Evolutionary conservation across 306 rosid genomes (phyloP).

Genomic region (Casuarina cunninghamiana): DNA sequence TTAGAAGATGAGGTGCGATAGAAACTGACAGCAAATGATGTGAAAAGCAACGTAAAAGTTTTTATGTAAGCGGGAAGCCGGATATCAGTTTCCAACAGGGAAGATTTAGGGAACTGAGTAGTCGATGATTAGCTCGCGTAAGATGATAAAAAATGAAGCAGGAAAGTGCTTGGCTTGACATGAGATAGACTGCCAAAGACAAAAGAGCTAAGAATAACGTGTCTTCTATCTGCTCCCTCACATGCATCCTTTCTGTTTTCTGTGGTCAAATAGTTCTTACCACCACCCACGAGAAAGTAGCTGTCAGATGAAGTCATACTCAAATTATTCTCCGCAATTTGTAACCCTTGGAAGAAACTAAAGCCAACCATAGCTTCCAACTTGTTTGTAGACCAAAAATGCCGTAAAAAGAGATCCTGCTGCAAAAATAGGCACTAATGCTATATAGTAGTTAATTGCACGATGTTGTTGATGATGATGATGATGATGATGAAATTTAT

Average conservation of each 20-base stretch:
- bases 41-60: conserved; percentile 19
- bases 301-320: background rate
- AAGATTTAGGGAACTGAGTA: conserved; percentile 4
- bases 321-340: background rate
- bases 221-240: background rate
- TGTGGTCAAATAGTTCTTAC: background rate
- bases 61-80: conserved; percentile 10
- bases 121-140: background rate
- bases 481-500: too few species aligned
- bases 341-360: background rate
- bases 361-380: background rate
- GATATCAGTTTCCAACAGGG: conserved; percentile 14
- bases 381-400: too few species aligned
- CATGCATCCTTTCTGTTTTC: background rate
- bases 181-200: too few species aligned
- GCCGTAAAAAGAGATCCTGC: too few species aligned
- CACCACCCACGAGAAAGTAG: too few species aligned
- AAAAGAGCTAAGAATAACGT: too few species aligned
- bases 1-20: conserved; percentile 23
- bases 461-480: too few species aligned
- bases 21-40: conserved; percentile 27
- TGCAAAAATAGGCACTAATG: too few species aligned
- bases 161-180: background rate
- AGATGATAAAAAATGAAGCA: background rate
- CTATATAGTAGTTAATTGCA: too few species aligned